A percentile compares a stretch with the other conserved stretches of the same genome.
Evolutionary conservation across 257 asterid genomes (phyloP).

Genomic region (Prunella vulgaris): DNA sequence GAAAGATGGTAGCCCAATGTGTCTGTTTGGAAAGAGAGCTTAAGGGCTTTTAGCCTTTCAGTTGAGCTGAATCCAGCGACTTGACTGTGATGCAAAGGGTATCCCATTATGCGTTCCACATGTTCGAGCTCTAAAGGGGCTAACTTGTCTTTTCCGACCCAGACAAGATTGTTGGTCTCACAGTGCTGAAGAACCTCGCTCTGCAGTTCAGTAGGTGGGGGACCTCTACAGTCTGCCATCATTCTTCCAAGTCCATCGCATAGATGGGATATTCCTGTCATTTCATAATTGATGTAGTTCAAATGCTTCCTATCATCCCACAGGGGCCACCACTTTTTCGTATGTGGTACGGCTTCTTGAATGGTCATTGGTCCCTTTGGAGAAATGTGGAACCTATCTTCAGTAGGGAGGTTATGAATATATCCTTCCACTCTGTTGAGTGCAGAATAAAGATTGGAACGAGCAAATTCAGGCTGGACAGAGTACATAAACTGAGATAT

Average conservation of each 20-base stretch:
- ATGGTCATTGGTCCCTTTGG: conserved; percentile 75
- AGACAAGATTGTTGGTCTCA: conserved; percentile 48
- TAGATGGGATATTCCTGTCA: conserved; percentile 30
- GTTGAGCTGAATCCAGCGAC: conserved; percentile 38
- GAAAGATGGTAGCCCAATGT: conserved; percentile 77
- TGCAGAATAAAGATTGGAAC: conserved; percentile 52
- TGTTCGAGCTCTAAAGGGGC: conserved; percentile 59
- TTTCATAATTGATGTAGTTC: conserved; percentile 40
- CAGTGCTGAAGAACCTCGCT: conserved; percentile 55
- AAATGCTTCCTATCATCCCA: conserved; percentile 85
- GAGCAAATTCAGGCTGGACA: conserved; percentile 66
- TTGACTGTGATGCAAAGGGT: conserved; percentile 59
- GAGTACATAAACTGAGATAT: conserved; percentile 68
- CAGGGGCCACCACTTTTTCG: conserved; percentile 73
- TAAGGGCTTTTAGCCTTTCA: conserved; percentile 58
- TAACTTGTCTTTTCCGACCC: conserved; percentile 56
- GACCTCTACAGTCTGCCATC: conserved; percentile 43
- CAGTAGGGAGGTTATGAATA: conserved; percentile 75
- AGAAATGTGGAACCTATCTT: conserved; percentile 47
- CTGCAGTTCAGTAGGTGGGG: conserved; percentile 44
- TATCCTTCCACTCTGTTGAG: conserved; percentile 76
- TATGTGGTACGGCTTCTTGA: conserved; percentile 55
- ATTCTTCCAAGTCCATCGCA: conserved; percentile 60
- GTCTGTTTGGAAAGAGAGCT: conserved; percentile 65
- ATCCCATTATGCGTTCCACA: conserved; percentile 74